A percentile compares a stretch with the other conserved stretches of the same genome.
phyloP scores from a whole-genome alignment of 192 early-diverging fungal genomes.

The Backusella tuberculispora region DNA sequence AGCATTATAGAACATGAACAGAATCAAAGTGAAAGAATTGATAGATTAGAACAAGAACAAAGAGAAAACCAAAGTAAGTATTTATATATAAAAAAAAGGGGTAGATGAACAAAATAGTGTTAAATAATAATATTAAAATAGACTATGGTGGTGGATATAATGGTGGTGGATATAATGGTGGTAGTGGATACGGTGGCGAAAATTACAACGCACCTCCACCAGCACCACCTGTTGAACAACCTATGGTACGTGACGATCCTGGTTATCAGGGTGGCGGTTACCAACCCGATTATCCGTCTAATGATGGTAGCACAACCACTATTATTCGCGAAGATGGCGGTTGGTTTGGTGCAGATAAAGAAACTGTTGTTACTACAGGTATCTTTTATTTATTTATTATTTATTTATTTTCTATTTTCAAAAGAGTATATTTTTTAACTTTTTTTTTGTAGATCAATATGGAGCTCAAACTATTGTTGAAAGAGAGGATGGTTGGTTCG shows the following conservation, averaged over 20 bases:
- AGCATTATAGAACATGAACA: slow-evolving; percentile 39
- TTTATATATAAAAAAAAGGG: background rate
- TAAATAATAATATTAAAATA: background rate
- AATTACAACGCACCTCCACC: slow-evolving; percentile 5
- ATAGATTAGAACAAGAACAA: slow-evolving; percentile 35
- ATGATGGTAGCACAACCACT: slow-evolving; percentile 30
- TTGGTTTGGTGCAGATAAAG: slow-evolving; percentile 34
- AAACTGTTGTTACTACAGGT: slow-evolving; percentile 34
- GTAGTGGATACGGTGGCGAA: background rate
- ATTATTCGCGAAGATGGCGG: slow-evolving; percentile 38
- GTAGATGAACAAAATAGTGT: background rate
- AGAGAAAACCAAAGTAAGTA: slow-evolving; percentile 20
- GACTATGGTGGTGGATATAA: slow-evolving; percentile 14
- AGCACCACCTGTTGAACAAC: background rate
- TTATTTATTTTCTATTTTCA: background rate
- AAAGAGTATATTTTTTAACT: background rate
- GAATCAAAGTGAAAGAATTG: slow-evolving; percentile 32
- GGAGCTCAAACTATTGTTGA: slow-evolving; percentile 30
- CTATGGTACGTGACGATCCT: slow-evolving; percentile 13
- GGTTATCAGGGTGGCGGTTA: slow-evolving; percentile 25
- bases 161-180: slow-evolving; percentile 7
- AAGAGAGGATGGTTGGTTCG: slow-evolving; percentile 41
- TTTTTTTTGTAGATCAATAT: slow-evolving; percentile 33
- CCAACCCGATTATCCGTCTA: background rate
- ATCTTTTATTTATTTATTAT: slow-evolving; percentile 6